Evolutionary conservation across 805 yeast genomes (phyloP).

Genomic region (Torulaspora franciscae): DNA sequence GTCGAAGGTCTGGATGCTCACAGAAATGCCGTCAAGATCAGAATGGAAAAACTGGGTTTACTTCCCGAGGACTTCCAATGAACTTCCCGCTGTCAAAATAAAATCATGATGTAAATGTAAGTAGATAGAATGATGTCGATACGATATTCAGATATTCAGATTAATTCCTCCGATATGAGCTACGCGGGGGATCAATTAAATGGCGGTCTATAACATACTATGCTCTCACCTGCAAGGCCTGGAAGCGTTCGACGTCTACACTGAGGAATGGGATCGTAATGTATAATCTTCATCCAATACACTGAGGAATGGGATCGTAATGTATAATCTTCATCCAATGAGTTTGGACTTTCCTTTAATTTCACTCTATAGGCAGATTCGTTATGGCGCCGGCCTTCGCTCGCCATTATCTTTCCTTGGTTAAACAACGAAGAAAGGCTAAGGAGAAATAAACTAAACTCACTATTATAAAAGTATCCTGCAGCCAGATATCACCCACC

Average conservation of each 20-base stretch:
- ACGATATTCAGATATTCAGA: not conserved
- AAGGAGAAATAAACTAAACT: not conserved
- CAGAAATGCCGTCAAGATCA: constrained; percentile 90
- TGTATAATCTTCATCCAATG: too few species aligned
- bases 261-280: too few species aligned
- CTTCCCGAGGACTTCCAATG: constrained; percentile 35
- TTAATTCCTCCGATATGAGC: not conserved
- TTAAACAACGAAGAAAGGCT: not conserved
- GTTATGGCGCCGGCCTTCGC: too few species aligned
- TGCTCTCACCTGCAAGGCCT: too few species aligned
- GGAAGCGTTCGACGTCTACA: too few species aligned
- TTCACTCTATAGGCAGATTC: too few species aligned
- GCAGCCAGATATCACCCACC: not conserved
- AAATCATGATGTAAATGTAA: not conserved
- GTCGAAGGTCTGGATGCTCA: constrained; percentile 98
- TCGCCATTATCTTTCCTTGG: too few species aligned
- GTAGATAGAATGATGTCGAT: constrained; percentile 4
- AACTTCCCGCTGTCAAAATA: not conserved
- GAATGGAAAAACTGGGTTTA: constrained; percentile 78
- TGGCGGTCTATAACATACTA: too few species aligned
- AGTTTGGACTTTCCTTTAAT: too few species aligned
- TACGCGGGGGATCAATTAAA: not conserved
- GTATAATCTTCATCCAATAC: too few species aligned
- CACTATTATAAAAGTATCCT: too few species aligned
- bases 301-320: too few species aligned